A percentile compares a stretch with the other conserved stretches of the same genome.
phyloP scores from a whole-genome alignment of 2,329 filamentous ascomycete genomes.

The Aspergillus piperis region DNA sequence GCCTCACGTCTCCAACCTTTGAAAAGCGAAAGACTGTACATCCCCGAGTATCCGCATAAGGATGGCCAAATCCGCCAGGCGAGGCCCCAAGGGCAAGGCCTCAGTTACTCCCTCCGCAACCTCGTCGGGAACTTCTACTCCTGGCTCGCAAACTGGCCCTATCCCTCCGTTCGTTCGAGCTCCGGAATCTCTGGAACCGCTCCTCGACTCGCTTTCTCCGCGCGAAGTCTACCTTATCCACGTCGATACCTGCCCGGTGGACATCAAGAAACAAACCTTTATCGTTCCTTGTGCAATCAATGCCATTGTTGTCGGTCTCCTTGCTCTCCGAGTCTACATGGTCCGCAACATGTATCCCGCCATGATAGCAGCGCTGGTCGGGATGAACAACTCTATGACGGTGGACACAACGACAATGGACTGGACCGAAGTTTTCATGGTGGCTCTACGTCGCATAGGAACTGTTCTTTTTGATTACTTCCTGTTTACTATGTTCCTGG shows the following conservation, averaged over 20 bases:
- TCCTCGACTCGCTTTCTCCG: conserved; percentile 66
- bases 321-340: conserved; percentile 68
- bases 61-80: conserved; percentile 39
- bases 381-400: conserved; percentile 66
- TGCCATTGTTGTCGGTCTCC: conserved; percentile 62
- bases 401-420: conserved; percentile 61
- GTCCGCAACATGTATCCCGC: conserved; percentile 72
- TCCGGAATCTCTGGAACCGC: conserved; percentile 63
- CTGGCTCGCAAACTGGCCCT: conserved; percentile 35
- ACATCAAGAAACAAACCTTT: conserved; percentile 82
- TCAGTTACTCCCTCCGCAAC: conserved; percentile 25
- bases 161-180: conserved; percentile 70
- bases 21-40: too few relatives aligned
- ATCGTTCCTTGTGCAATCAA: conserved; percentile 77
- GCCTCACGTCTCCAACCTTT: too few relatives aligned
- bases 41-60: neutral
- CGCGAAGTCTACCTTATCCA: conserved; percentile 81
- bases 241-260: conserved; percentile 69
- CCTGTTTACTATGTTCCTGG: conserved; percentile 67
- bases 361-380: conserved; percentile 65
- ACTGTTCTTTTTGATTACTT: conserved; percentile 75
- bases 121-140: conserved; percentile 36
- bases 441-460: conserved; percentile 61
- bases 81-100: conserved; percentile 32
- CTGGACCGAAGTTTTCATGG: conserved; percentile 58